Conservation (phyloP, 1,284 basidiomycete species). For the Gymnopus androsaceus region DNA sequence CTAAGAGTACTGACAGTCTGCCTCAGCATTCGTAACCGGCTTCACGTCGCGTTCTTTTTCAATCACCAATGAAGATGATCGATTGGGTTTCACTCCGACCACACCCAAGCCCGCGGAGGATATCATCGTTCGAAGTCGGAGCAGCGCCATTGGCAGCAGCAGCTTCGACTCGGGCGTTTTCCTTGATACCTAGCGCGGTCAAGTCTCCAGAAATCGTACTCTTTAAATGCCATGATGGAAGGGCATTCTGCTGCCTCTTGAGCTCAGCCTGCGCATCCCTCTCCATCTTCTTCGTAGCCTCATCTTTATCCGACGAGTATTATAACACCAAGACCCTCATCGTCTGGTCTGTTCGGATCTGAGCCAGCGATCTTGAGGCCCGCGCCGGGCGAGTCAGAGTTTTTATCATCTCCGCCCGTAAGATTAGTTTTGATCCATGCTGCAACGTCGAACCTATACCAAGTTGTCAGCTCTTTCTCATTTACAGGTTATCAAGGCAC, state of each 20-base stretch:
- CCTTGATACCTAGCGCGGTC: conserved; percentile 82
- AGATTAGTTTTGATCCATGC: conserved; percentile 75
- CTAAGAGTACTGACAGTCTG: conserved; percentile 54
- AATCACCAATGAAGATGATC: conserved; percentile 31
- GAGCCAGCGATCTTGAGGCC: conserved; percentile 75
- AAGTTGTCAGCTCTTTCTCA: not conserved
- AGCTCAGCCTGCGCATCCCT: conserved; percentile 71
- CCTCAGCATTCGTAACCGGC: conserved; percentile 55
- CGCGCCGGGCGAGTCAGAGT: conserved; percentile 48
- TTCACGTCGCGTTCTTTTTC: conserved; percentile 52
- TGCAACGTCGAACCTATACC: conserved; percentile 77
- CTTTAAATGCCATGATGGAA: conserved; percentile 93
- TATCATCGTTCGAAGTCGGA: conserved; percentile 63
- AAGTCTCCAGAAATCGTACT: conserved; percentile 93
- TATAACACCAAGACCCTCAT: conserved; percentile 77
- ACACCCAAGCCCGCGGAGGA: conserved; percentile 65
- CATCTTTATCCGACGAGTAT: conserved; percentile 83
- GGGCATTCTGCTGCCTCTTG: conserved; percentile 84
- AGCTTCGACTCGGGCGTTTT: conserved; percentile 52
- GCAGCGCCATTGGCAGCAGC: conserved; percentile 27
- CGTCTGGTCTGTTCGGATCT: conserved; percentile 58
- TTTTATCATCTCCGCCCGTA: conserved; percentile 59
- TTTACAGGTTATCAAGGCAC: conserved; percentile 27
- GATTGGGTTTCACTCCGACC: conserved; percentile 39
- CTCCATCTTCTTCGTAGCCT: conserved; percentile 65